A percentile compares a stretch with the other conserved stretches of the same genome.
phyloP scores from a whole-genome alignment of 306 rosid genomes.

The Oxytropis ochrocephala region DNA sequence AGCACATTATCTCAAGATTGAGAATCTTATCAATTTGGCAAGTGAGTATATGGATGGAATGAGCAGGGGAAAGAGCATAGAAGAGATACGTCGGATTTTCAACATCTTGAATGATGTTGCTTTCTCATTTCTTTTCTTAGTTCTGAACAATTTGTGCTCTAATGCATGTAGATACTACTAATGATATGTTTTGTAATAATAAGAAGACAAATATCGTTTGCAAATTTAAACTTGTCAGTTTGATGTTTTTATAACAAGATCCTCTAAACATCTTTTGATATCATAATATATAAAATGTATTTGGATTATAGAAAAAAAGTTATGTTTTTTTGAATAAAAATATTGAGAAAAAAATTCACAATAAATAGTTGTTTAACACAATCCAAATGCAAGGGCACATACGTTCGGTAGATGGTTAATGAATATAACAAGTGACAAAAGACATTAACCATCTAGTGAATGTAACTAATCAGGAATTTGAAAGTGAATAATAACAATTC shows the following conservation, averaged over 20 bases:
- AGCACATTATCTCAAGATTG: constrained; percentile 18
- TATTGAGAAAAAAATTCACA: too few relatives aligned
- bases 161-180: background rate
- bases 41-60: constrained; percentile 10
- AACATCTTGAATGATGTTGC: constrained; percentile 17
- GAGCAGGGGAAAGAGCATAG: constrained; percentile 21
- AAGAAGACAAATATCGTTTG: background rate
- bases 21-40: constrained; percentile 21
- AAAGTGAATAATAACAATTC: too few relatives aligned
- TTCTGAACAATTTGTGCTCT: background rate
- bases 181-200: background rate
- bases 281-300: background rate
- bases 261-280: background rate
- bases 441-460: too few relatives aligned
- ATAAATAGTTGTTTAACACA: too few relatives aligned
- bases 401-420: too few relatives aligned
- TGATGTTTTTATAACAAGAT: background rate
- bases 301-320: background rate
- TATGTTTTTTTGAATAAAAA: too few relatives aligned
- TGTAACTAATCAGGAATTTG: too few relatives aligned
- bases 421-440: too few relatives aligned
- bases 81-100: constrained; percentile 22
- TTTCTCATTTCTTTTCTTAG: constrained; percentile 11
- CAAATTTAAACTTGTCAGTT: background rate
- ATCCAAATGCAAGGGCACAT: too few relatives aligned